phyloP scores from a whole-genome alignment of 2,329 filamentous ascomycete genomes.

The Elsinoe perseae region DNA sequence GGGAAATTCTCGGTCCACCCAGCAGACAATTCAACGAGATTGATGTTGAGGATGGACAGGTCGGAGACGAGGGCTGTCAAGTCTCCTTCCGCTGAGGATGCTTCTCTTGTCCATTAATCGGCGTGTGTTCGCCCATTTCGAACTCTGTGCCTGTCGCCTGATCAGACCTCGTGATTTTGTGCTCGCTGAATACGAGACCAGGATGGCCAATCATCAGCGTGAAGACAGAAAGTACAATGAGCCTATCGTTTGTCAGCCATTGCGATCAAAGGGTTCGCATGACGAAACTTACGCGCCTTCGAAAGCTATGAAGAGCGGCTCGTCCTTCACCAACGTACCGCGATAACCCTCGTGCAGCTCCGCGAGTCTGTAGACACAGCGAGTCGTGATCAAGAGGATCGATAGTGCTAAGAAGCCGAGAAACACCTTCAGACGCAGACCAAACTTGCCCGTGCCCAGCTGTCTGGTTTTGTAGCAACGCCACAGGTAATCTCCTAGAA shows the following conservation, averaged over 20 bases:
- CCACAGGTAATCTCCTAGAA: constrained; percentile 32
- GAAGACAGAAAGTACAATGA: neutral
- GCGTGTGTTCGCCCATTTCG: too few species aligned
- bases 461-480: constrained; percentile 8
- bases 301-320: constrained; percentile 20
- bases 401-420: constrained; percentile 23
- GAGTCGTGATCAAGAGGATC: constrained; percentile 24
- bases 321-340: constrained; percentile 18
- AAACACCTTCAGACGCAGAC: constrained; percentile 24
- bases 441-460: neutral
- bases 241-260: neutral
- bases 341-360: constrained; percentile 24
- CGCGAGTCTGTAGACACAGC: constrained; percentile 27
- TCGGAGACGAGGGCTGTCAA: too few species aligned
- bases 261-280: neutral
- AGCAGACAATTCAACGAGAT: too few species aligned
- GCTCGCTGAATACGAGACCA: neutral
- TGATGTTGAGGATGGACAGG: too few species aligned
- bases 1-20: too few species aligned
- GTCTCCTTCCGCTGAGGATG: too few species aligned
- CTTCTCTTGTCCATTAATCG: too few species aligned
- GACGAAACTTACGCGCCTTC: constrained; percentile 19
- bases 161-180: too few species aligned
- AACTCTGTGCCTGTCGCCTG: too few species aligned
- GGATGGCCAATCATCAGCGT: neutral